Evolutionary conservation across 2,329 filamentous ascomycete genomes (phyloP), one percentile per base, ranked within the genome.

Genomic region (Sporothrix brunneoviolacea): DNA sequence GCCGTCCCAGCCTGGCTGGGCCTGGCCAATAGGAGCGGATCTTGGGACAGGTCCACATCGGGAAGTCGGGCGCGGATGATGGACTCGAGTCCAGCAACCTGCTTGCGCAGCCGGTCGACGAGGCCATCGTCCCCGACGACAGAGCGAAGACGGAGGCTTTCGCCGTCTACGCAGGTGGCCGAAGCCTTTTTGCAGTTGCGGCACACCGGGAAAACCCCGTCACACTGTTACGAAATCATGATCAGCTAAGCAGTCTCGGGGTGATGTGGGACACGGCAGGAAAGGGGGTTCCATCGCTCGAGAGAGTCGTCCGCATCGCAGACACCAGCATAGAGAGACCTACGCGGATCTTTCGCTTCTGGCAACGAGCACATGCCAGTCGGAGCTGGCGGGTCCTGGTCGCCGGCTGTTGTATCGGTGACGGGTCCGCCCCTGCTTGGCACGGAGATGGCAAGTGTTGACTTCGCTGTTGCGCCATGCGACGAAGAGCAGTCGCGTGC

Each of bases 291-390:
- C n/a, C n/a, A n/a, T n/a, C n/a, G n/a, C n/a, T n/a, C n/a, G n/a
- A n/a, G n/a, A n/a, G n/a, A n/a, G n/a, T n/a, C n/a, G n/a, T n/a
- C n/a, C n/a, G n/a, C n/a, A n/a, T n/a, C n/a, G n/a, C n/a, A n/a
- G n/a, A n/a, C n/a, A n/a, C n/a, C n/a, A n/a, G n/a, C n/a, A n/a
- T n/a, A n/a, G n/a, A n/a, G 32, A 4, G 8, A 55, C 65, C 21
- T 62, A 72, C 71, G 40, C 68, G 68, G 57, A 76, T 76, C 60
- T 77, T 77, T 22, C 74, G 65, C 37, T 70, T 63, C 53, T 77
- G 73, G 50, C 28, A 40, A 8, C 7, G 1, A 7, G 38, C 38
- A 28, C 38, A 41, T 10, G 38, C 38, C 3, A 41, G 38, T 8
- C 38, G 38, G 13, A 41, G 21, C 18, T 41, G 38, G 28, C 38